Base-by-base conservation (phyloP, 208 protist species). In the Acanthamoeba triangularis region DNA sequence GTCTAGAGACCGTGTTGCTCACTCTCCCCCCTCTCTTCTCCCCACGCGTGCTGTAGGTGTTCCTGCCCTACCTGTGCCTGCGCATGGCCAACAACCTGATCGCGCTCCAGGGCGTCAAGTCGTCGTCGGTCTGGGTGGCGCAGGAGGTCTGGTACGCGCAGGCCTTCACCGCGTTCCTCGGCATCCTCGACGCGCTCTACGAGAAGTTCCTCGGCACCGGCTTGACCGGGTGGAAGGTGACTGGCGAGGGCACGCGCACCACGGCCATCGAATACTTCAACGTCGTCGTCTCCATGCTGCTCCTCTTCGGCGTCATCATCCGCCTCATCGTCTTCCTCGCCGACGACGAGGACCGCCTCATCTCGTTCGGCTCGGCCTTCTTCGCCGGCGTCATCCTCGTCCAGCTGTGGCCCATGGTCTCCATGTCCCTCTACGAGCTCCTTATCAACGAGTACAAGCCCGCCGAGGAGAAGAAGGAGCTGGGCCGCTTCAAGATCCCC, bases 321-420 rank as follows among this genome's bases (percentile, higher is more conserved):
- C 59, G 88, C 16, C 49, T 93, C 65, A 93, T 93, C 41, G 28
- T 93, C 35, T 93, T 93, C 88, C 35, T 93, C 0, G 88, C 88
- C 41, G 37, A 52, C 44, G 0, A 13, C 61, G 30, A 54, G 25
- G 35, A 93, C 61, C 59, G 88, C 1, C 88, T 93, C 61, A 14
- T 78, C 35, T 13, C 61, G 11, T 72, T 93, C n/a, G 61, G 88
- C 23, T 93, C 88, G 0, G 88, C 88, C 65, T 93, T 93, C 88
- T 93, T 93, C 61, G 88, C 88, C 44, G 61, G 63, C 65, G 35
- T 93, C 41, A 93, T 93, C 11, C 88, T 93, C 61, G 35, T 93
- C 35, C 88, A 93, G 88, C 88, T 93, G 20, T 93, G 88, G 88
- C 88, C 88, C 44, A 93, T 93, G 88, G 88, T 93, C 65, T 93